These are phyloP conservation scores for Dalbergia cultrata DNA, from an alignment of 306 rosid species.

Conservation along the genomic window DNA sequence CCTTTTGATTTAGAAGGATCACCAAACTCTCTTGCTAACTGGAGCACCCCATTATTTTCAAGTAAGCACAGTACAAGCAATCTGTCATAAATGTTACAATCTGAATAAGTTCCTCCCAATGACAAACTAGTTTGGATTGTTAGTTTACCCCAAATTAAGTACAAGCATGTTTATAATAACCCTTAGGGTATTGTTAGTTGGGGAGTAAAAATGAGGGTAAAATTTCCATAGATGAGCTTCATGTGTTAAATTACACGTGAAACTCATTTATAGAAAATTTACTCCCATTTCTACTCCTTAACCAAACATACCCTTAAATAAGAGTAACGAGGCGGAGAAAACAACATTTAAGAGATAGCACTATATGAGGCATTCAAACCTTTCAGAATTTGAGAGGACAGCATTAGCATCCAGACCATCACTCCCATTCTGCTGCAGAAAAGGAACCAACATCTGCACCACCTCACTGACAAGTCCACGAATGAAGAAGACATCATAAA, in stretches of 20 bases:
- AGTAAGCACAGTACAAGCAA: constrained; percentile 80
- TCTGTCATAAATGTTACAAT: constrained; percentile 55
- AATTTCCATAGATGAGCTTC: too few relatives aligned
- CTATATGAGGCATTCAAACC: constrained; percentile 51
- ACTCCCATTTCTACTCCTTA: too few relatives aligned
- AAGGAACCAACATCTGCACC: constrained; percentile 80
- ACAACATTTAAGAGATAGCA: constrained; percentile 13
- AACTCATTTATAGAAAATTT: too few relatives aligned
- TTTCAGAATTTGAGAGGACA: constrained; percentile 73
- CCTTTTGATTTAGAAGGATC: constrained; percentile 48
- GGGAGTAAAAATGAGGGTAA: too few relatives aligned
- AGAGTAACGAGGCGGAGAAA: constrained; percentile 12
- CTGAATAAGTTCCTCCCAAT: constrained; percentile 37
- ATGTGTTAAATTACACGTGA: too few relatives aligned
- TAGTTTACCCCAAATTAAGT: constrained; percentile 30
- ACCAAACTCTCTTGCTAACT: constrained; percentile 81
- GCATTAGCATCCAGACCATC: constrained; percentile 65
- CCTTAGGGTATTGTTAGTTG: background rate
- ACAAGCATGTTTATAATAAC: background rate
- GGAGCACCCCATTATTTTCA: constrained; percentile 83
- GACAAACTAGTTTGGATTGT: constrained; percentile 25
- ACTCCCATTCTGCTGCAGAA: constrained; percentile 62
- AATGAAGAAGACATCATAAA: constrained; percentile 84
- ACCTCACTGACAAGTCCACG: constrained; percentile 74
- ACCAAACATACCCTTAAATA: too few relatives aligned